These are phyloP conservation scores for Wickerhamomyces silvicola DNA, from an alignment of 805 yeast species.

Conservation along the genomic window DNA sequence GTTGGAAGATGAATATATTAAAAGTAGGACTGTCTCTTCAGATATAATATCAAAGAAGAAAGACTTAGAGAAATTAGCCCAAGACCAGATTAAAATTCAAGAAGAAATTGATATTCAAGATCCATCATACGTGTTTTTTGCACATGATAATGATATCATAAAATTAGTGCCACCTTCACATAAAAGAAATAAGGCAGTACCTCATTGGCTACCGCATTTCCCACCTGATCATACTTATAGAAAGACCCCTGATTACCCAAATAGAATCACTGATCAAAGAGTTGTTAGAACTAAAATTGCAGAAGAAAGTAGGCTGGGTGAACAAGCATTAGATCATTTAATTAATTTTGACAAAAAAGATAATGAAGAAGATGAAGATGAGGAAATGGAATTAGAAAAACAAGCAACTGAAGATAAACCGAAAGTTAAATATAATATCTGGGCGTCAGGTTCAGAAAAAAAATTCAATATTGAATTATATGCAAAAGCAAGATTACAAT, in stretches of 20 bases:
- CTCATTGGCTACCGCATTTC: conserved; percentile 74
- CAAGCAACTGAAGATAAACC: conserved; percentile 6
- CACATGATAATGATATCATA: conserved; percentile 44
- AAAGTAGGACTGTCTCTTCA: conserved; percentile 14
- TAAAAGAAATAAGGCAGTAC: conserved; percentile 41
- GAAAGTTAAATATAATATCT: conserved; percentile 3
- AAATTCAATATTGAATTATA: conserved; percentile 52
- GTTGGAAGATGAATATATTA: conserved; percentile 30
- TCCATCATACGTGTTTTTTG: conserved; percentile 48
- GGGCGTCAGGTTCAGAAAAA: conserved; percentile 15
- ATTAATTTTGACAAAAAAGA: conserved; percentile 28
- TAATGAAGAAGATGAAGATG: conserved; percentile 4
- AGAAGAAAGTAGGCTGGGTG: conserved; percentile 76
- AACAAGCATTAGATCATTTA: conserved; percentile 63
- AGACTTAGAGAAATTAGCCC: conserved; percentile 8
- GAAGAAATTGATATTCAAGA: conserved; percentile 30
- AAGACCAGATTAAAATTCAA: conserved; percentile 11
- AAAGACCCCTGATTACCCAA: conserved; percentile 63
- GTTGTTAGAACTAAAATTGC: conserved; percentile 65
- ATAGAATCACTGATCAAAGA: conserved; percentile 62
- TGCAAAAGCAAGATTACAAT: conserved; percentile 40
- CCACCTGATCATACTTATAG: conserved; percentile 94
- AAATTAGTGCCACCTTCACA: conserved; percentile 49
- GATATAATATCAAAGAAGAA: conserved; percentile 14
- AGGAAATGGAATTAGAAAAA: conserved; percentile 6